These are phyloP conservation scores for Fonsecaea erecta DNA, from an alignment of 2,329 filamentous ascomycete genomes.

Conservation along the genomic window DNA sequence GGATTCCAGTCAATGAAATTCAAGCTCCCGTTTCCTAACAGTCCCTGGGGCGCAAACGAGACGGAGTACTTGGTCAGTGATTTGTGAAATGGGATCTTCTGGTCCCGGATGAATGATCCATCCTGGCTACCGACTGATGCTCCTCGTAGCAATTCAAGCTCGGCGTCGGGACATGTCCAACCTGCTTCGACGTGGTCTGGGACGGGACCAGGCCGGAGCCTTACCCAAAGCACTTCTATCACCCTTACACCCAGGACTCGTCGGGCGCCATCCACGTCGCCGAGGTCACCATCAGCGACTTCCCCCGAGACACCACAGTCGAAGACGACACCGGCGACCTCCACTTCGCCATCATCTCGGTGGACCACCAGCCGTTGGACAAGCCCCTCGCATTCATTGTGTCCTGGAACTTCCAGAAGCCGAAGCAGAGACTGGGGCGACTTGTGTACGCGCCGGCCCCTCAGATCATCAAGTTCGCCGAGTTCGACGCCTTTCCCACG, in stretches of 20 bases:
- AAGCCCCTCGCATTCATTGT: neutral
- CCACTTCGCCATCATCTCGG: neutral
- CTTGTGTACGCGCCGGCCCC: neutral
- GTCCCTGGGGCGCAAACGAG: neutral
- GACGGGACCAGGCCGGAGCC: neutral
- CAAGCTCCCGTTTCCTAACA: neutral
- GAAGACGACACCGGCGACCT: neutral
- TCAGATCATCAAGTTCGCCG: neutral
- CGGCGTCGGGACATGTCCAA: neutral
- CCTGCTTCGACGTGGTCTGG: neutral
- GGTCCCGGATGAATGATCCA: too few relatives aligned
- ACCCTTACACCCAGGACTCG: neutral
- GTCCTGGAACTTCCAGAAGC: neutral
- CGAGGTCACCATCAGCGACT: neutral
- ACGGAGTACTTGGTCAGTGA: neutral
- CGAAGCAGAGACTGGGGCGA: neutral
- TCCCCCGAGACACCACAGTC: neutral
- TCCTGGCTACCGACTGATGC: neutral
- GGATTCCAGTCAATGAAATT: neutral
- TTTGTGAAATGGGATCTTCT: neutral
- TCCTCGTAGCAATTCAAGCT: neutral
- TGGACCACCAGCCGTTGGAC: neutral
- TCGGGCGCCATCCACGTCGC: neutral
- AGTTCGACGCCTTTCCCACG: neutral
- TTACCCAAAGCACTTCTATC: neutral